Evolutionary conservation across 768 basidiomycete genomes (phyloP).

Genomic region (Gloeophyllum trabeum): DNA sequence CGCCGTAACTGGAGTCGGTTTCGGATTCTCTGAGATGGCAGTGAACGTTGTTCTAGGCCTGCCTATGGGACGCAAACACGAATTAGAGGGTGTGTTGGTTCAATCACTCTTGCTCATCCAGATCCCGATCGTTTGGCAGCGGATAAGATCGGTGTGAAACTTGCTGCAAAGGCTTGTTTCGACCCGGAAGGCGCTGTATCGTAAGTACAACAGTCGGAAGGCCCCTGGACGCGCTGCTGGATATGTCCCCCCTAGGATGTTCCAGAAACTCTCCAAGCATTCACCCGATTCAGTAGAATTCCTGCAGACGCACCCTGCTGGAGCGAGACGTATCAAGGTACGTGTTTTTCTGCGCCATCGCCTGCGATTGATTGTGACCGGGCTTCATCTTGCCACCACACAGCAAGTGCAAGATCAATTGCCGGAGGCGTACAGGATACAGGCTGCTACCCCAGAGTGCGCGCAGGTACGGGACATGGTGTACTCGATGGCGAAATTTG

Average conservation of each 20-base stretch:
- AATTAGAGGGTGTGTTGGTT: no score
- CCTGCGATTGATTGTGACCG: conserved; percentile 10
- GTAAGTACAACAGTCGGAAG: conserved; percentile 27
- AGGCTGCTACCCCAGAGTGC: conserved; percentile 47
- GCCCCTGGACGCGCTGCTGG: neutral
- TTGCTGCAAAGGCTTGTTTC: conserved; percentile 81
- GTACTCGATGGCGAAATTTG: no score
- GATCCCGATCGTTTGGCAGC: conserved; percentile 30
- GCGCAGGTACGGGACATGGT: conserved; percentile 23
- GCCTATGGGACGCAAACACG: conserved; percentile 76
- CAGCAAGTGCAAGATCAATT: conserved; percentile 44
- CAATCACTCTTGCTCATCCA: neutral
- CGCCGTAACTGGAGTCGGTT: conserved; percentile 41
- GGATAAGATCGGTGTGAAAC: conserved; percentile 72
- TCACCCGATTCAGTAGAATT: conserved; percentile 61
- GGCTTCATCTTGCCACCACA: no score
- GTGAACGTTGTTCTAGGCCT: conserved; percentile 49
- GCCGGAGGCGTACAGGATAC: conserved; percentile 44
- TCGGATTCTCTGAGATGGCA: conserved; percentile 35
- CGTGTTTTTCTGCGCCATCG: conserved; percentile 10
- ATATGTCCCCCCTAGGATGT: neutral
- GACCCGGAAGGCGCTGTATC: conserved; percentile 67
- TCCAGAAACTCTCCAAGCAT: conserved; percentile 32
- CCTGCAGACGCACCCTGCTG: conserved; percentile 73
- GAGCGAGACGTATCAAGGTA: conserved; percentile 62